Base-by-base conservation (phyloP, 495 filamentous ascomycete genomes). In the Penicillium arizonense region DNA sequence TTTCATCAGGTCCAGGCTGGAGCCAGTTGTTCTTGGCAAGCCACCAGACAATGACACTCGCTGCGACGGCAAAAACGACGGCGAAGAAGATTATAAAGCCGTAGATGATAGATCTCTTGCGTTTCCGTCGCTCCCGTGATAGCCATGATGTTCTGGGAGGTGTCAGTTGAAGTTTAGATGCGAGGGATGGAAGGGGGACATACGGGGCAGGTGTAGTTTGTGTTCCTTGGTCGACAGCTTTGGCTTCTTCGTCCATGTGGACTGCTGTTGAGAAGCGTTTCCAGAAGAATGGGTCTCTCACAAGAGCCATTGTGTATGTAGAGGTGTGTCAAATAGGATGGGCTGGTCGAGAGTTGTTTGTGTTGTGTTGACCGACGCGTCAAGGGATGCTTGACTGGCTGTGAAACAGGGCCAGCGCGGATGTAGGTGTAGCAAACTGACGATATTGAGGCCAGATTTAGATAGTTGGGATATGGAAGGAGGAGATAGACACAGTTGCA, bases 271-370 rank as follows among this genome's bases (percentile, higher is more conserved):
- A 80, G 73, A 87, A 86, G 47, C 82, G 76, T 16, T 74, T 74
- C 84, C 83, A 86, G 65, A 87, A 87, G 36, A 63, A 70, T 13
- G 84, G 83, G 56, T 87, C 84, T 24, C 76, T 73, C 44, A 82
- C 75, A 11, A 76, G 66, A 5, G 75, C 69, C 69, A 75, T 75
- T n/a, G 16, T 57, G 20, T 47, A 28, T 32, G 45, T 7, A 30
- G 46, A 21, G 37, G 35, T 18, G 41, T 55, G 13, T 13, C 50
- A 36, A 11, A 16, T 42, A n/a, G 28, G 28, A 2, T 5, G 28
- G 9, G 2, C 9, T 2, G 8, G 5, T 30, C 9, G 28, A 9
- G 4, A 30, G 13, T 13, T 35, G 49, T 36, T 18, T 16, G 23
- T 33, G 42, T 47, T 32, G 33, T 32, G 42, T 40, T 33, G 50